These are phyloP conservation scores for Backusella psychrophila DNA, from an alignment of 192 early-diverging fungal genomes.

Conservation along the genomic window DNA sequence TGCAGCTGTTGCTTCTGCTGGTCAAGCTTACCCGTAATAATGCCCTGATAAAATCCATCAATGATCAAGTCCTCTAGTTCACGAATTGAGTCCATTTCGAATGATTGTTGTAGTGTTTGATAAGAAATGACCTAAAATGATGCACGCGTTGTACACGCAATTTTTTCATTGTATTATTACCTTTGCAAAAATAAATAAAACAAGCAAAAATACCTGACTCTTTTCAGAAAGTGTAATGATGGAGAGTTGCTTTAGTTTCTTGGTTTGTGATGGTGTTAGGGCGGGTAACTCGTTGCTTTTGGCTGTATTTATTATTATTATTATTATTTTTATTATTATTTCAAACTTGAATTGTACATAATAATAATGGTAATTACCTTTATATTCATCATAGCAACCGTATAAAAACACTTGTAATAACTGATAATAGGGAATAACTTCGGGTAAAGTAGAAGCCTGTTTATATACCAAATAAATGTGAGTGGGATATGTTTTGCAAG, in stretches of 20 bases:
- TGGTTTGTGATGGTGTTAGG: conserved; percentile 45
- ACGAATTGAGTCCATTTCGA: conserved; percentile 76
- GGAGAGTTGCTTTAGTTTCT: conserved; percentile 71
- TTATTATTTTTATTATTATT: background rate
- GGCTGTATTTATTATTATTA: conserved; percentile 31
- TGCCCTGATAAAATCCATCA: conserved; percentile 77
- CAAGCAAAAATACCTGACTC: conserved; percentile 42
- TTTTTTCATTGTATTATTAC: background rate
- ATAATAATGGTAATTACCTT: conserved; percentile 43
- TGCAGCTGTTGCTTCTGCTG: conserved; percentile 73
- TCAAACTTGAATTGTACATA: background rate
- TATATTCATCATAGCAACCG: conserved; percentile 77
- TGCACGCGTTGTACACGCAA: background rate
- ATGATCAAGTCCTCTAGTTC: conserved; percentile 89
- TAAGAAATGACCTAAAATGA: conserved; percentile 67
- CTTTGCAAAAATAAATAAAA: conserved; percentile 15
- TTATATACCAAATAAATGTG: background rate
- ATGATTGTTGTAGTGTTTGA: conserved; percentile 52
- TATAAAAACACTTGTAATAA: conserved; percentile 78
- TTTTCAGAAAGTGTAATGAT: conserved; percentile 72
- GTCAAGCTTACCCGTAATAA: conserved; percentile 80
- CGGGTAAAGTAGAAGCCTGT: conserved; percentile 47
- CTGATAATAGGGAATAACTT: conserved; percentile 48
- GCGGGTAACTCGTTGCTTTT: conserved; percentile 45
- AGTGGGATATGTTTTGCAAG: background rate